Evolutionary conservation across 1,139 yeast species (phyloP), one percentile per base, ranked within the genome.

Genomic region (Magnusiomyces paraingens): DNA sequence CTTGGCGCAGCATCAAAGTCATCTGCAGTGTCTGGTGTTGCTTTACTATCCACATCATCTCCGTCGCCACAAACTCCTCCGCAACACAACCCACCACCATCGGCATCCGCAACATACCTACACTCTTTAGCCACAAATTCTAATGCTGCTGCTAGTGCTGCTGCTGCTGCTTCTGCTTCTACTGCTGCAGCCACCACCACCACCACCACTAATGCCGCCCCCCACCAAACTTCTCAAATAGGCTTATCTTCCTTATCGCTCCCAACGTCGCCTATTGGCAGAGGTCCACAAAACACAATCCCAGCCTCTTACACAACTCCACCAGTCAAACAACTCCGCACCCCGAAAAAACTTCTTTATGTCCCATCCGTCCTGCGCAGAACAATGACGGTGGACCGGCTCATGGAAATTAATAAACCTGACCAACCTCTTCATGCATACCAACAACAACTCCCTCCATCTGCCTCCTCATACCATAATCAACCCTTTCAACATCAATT

Each of bases 281-380:
- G 32, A 26, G 32, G 32, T 8, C 32, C 32, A 8, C 32, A 4
- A 4, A 26, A 8, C 32, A 26, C 32, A 26, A 12, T 15, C 43
- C 26, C 12, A 5, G 44, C 35, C 15, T 29, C 53, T 29, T 20
- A 50, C 20, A 40, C 45, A 5, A 15, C 50, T 2, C 21, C 52
- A 3, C 36, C 47, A 4, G 41, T 38, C 18, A 41, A 63, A 50
- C 75, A 72, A 57, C 63, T 72, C 44, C 65, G 70, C 15, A 67
- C 68, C 46, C 88, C 89, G 55, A 80, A 90, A 64, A 84, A 86
- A 62, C 97, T 97, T 5, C 73, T 90, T 74, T 90, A 89, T 66
- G 77, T 86, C 0, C 97, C 98, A 0, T 96, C 96, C 0, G 98
- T 90, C 5, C 73, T 91, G 53, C 76, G 97, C 36, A 81, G 79